phyloP scores from a whole-genome alignment of 768 basidiomycete species.

The Lactarius sp. region DNA sequence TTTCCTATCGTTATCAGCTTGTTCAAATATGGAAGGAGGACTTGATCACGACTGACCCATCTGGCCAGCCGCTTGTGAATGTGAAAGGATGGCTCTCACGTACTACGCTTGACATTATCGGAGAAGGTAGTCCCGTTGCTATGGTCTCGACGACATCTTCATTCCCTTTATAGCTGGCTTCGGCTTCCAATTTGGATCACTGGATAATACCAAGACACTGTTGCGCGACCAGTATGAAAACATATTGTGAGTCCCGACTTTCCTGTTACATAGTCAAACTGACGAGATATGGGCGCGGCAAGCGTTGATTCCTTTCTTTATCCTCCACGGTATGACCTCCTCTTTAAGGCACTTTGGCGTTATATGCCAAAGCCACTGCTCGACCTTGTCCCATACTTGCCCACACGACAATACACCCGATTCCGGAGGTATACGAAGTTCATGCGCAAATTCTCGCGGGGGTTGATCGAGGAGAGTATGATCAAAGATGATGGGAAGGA shows the following conservation, averaged over 20 bases:
- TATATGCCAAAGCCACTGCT: too few relatives aligned
- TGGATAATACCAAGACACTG: slow-evolving; percentile 25
- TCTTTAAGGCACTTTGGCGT: too few relatives aligned
- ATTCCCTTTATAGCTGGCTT: slow-evolving; percentile 24
- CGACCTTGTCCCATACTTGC: slow-evolving; percentile 11
- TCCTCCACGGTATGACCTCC: too few relatives aligned
- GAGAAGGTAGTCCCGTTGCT: slow-evolving; percentile 22
- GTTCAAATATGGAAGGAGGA: slow-evolving; percentile 28
- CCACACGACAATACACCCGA: slow-evolving; percentile 8
- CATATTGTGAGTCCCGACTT: slow-evolving; percentile 25
- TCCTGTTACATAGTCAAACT: neutral
- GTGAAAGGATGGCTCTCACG: slow-evolving; percentile 27
- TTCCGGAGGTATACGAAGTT: slow-evolving; percentile 9
- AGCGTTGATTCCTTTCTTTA: too few relatives aligned
- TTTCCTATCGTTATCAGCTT: slow-evolving; percentile 11
- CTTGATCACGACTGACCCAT: slow-evolving; percentile 3
- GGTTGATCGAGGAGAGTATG: slow-evolving; percentile 18
- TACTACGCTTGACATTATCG: slow-evolving; percentile 29
- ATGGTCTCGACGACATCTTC: neutral
- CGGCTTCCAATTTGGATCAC: slow-evolving; percentile 26
- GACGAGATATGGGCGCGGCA: neutral
- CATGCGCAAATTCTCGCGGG: slow-evolving; percentile 13
- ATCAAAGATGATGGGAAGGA: slow-evolving; percentile 25
- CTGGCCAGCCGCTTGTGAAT: slow-evolving; percentile 16
- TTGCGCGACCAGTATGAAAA: slow-evolving; percentile 26